phyloP scores from a whole-genome alignment of 2,329 filamentous ascomycete genomes.

The Dothiorella sarmentorum region DNA sequence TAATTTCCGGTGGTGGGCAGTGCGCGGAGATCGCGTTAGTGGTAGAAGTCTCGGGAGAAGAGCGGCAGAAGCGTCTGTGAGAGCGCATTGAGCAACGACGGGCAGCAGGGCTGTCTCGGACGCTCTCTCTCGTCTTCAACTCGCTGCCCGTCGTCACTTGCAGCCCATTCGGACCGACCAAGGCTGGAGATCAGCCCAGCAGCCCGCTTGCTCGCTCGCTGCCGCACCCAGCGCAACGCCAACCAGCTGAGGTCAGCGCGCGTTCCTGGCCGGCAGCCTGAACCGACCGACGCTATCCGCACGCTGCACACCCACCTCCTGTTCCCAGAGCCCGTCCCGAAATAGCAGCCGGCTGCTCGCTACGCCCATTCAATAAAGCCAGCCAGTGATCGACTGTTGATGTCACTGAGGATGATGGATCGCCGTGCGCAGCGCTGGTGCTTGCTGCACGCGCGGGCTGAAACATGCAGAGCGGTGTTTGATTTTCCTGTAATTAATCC shows the following conservation, averaged over 20 bases:
- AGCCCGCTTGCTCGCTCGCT: background rate
- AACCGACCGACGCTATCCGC: no score
- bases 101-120: slow-evolving; percentile 19
- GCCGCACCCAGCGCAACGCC: background rate
- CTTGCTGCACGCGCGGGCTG: slow-evolving; percentile 37
- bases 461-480: slow-evolving; percentile 34
- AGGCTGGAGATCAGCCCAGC: slow-evolving; percentile 11
- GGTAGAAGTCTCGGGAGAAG: slow-evolving; percentile 38
- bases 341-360: no score
- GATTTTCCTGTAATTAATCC: slow-evolving; percentile 28
- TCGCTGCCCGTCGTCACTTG: slow-evolving; percentile 10
- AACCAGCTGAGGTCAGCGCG: slow-evolving; percentile 7
- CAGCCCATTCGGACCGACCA: slow-evolving; percentile 10
- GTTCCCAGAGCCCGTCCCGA: no score
- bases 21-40: slow-evolving; percentile 24
- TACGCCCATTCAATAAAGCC: slow-evolving; percentile 11
- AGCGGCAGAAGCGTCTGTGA: slow-evolving; percentile 33
- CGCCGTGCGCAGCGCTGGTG: background rate
- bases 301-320: no score
- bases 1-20: slow-evolving; percentile 22
- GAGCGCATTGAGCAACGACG: slow-evolving; percentile 21
- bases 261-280: background rate
- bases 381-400: slow-evolving; percentile 11
- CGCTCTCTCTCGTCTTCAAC: background rate
- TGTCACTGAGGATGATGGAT: slow-evolving; percentile 11